Percentiles rank a stretch among this genome's conserved stretches.
These are phyloP conservation scores for Apophysomyces sp. DNA, from an alignment of 371 early-diverging fungal genomes.

Conservation along the genomic window DNA sequence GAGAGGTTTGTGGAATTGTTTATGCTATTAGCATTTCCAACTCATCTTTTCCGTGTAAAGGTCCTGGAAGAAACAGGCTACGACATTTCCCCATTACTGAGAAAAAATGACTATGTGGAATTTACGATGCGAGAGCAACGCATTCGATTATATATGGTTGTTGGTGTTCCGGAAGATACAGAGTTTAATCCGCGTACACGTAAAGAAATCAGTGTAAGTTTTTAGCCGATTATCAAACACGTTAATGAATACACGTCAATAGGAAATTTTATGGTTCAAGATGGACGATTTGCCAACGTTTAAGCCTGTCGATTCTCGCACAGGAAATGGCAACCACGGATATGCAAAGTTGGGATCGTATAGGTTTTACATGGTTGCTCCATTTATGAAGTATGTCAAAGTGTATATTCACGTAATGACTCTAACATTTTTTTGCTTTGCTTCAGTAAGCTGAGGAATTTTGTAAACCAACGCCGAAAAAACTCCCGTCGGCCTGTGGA, in stretches of 20 bases:
- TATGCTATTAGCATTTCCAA: background rate
- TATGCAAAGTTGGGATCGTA: constrained; percentile 30
- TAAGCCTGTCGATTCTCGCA: constrained; percentile 23
- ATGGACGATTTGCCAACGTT: constrained; percentile 49
- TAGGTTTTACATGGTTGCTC: constrained; percentile 67
- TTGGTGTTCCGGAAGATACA: constrained; percentile 87
- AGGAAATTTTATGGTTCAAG: constrained; percentile 50
- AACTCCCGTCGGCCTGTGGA: background rate
- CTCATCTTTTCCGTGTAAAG: constrained; percentile 25
- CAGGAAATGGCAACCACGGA: constrained; percentile 14
- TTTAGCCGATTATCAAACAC: background rate
- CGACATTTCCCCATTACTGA: constrained; percentile 78
- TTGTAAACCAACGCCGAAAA: background rate
- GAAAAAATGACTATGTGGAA: constrained; percentile 78
- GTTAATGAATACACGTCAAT: background rate
- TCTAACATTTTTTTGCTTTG: no score
- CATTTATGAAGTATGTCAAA: constrained; percentile 61
- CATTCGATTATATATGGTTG: constrained; percentile 89
- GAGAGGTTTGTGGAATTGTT: constrained; percentile 62
- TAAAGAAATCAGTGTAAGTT: constrained; percentile 91
- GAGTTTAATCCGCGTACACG: constrained; percentile 87
- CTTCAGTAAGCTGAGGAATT: constrained; percentile 14
- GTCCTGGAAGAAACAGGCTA: constrained; percentile 98
- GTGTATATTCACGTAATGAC: no score
- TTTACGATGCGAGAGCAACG: constrained; percentile 83